phyloP scores from a whole-genome alignment of 169 alveolate genomes.

The Babesia ovata region DNA sequence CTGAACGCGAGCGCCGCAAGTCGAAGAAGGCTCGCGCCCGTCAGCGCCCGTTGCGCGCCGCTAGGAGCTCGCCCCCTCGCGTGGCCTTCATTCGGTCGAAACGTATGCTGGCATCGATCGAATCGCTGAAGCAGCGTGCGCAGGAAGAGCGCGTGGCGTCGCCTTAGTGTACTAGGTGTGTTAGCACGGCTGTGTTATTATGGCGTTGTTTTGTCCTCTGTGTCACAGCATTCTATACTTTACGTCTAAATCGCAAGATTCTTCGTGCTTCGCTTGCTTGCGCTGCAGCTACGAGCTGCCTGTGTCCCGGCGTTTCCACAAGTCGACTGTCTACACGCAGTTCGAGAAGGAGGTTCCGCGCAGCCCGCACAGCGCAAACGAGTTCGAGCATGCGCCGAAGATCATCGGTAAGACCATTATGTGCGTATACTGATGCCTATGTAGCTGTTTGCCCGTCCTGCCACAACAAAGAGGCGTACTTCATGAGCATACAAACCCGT shows the following conservation, averaged over 20 bases:
- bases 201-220: conserved; percentile 71
- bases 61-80: conserved; percentile 16
- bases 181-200: neutral
- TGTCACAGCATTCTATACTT: conserved; percentile 67
- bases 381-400: conserved; percentile 67
- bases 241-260: conserved; percentile 7
- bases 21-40: conserved; percentile 35
- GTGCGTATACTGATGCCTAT: neutral
- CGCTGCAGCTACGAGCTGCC: conserved; percentile 62
- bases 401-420: conserved; percentile 41
- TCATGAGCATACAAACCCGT: conserved; percentile 78
- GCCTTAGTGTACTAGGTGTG: neutral
- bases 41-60: conserved; percentile 7
- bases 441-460: conserved; percentile 81
- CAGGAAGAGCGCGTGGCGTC: neutral
- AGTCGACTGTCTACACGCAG: conserved; percentile 43
- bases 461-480: conserved; percentile 79
- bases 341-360: conserved; percentile 48
- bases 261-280: conserved; percentile 49
- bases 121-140: conserved; percentile 23
- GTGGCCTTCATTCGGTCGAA: conserved; percentile 65
- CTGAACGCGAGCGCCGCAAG: conserved; percentile 4
- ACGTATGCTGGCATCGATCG: conserved; percentile 62
- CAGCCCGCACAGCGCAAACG: conserved; percentile 45
- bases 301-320: conserved; percentile 42